Evolutionary conservation across 192 early-diverging fungal genomes (phyloP).

Genomic region (Rhizophagus sp.): DNA sequence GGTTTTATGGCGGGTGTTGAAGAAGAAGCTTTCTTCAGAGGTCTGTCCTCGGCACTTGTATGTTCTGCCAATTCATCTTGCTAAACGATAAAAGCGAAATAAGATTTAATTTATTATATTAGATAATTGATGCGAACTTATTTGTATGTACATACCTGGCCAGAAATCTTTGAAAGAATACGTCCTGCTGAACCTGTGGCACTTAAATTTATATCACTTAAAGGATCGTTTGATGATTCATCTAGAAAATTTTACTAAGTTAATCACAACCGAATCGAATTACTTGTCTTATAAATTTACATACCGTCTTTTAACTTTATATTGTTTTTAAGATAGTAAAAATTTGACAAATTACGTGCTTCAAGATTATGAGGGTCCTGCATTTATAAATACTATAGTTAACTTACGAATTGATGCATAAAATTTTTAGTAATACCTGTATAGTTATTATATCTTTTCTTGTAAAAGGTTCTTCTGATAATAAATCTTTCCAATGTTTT

Average conservation of each 20-base stretch:
- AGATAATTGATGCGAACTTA: too few relatives aligned
- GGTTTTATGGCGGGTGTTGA: constrained; percentile 1
- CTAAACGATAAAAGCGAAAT: neutral
- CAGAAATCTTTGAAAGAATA: constrained; percentile 55
- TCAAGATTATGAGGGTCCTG: constrained; percentile 81
- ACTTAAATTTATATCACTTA: constrained; percentile 64
- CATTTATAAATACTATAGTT: constrained; percentile 2
- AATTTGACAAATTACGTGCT: constrained; percentile 67
- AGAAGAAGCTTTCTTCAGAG: constrained; percentile 17
- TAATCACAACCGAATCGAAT: neutral
- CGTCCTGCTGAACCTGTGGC: constrained; percentile 53
- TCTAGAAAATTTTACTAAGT: neutral
- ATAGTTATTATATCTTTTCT: constrained; percentile 88
- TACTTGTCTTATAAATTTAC: constrained; percentile 4
- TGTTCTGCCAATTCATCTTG: constrained; percentile 36
- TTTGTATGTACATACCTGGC: constrained; percentile 32
- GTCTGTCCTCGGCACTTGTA: constrained; percentile 28
- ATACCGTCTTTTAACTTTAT: constrained; percentile 55
- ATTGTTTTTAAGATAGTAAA: constrained; percentile 75
- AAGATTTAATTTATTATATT: neutral
- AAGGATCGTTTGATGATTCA: constrained; percentile 37
- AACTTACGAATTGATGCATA: neutral
- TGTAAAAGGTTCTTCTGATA: constrained; percentile 86
- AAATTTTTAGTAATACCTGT: constrained; percentile 48
- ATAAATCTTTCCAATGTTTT: constrained; percentile 83